A percentile compares a stretch with the other conserved stretches of the same genome.
These are phyloP conservation scores for Candida alai DNA, from an alignment of 805 yeast species.

Conservation along the genomic window DNA sequence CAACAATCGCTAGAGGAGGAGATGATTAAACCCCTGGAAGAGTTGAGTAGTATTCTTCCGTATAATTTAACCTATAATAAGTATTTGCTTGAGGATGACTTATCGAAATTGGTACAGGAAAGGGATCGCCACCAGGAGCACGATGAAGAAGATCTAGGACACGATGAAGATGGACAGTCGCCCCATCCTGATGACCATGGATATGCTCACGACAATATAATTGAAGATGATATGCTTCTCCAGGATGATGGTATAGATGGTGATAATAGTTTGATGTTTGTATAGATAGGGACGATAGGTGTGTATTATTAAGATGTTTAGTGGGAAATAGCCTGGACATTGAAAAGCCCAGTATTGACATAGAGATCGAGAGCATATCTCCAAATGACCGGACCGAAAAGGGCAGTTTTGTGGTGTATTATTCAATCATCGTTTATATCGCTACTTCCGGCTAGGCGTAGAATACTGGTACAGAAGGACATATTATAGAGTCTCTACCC, in stretches of 20 bases:
- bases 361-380: no score
- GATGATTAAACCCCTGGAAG: constrained; percentile 18
- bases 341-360: no score
- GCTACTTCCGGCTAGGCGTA: no score
- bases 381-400: no score
- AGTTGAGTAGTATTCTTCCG: constrained; percentile 23
- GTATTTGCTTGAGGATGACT: constrained; percentile 20
- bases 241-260: constrained; percentile 24
- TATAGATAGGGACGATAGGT: no score
- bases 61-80: constrained; percentile 30
- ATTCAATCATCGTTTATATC: no score
- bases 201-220: neutral
- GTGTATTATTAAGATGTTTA: no score
- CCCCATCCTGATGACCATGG: constrained; percentile 9
- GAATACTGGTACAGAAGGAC: no score
- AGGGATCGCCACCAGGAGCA: constrained; percentile 18
- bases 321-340: no score
- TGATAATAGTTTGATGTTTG: constrained; percentile 19
- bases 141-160: constrained; percentile 21
- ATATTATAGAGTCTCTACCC: no score
- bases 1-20: constrained; percentile 3
- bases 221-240: constrained; percentile 6
- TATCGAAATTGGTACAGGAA: constrained; percentile 12
- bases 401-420: no score
- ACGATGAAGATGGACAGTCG: constrained; percentile 18